Evolutionary conservation across 2,329 filamentous ascomycete species (phyloP).

Genomic region (Xylariaceae sp.): DNA sequence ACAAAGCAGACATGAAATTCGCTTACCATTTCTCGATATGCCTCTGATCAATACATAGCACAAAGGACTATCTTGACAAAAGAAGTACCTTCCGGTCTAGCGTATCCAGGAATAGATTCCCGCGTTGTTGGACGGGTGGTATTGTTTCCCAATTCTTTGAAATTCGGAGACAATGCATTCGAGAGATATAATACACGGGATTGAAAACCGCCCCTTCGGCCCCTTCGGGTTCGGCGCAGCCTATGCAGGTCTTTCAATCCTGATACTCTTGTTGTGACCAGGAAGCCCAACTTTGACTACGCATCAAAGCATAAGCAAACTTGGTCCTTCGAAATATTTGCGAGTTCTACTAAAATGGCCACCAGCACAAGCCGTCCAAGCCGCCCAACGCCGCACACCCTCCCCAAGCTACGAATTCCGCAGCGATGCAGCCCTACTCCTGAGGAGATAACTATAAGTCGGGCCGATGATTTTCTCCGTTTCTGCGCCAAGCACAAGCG

Average conservation of each 20-base stretch:
- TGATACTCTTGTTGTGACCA: not conserved
- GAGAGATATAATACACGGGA: not conserved
- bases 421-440: not conserved
- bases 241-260: not conserved
- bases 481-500: slow-evolving; percentile 9
- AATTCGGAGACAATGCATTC: not conserved
- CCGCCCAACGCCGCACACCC: slow-evolving; percentile 13
- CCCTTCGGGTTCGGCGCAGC: not conserved
- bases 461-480: slow-evolving; percentile 6
- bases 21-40: no score
- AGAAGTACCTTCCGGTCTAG: not conserved
- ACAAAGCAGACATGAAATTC: no score
- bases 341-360: slow-evolving; percentile 2
- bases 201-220: not conserved
- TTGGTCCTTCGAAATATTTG: not conserved
- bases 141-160: not conserved
- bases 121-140: not conserved
- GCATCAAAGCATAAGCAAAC: not conserved
- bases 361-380: slow-evolving; percentile 2
- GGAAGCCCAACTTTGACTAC: not conserved
- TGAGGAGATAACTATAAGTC: slow-evolving; percentile 18
- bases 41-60: no score
- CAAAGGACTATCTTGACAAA: no score
- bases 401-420: slow-evolving; percentile 14
- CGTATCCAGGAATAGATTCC: not conserved